These are phyloP conservation scores for Heracleum sosnowskyi DNA, from an alignment of 129 eudicot genomes.

Conservation along the genomic window DNA sequence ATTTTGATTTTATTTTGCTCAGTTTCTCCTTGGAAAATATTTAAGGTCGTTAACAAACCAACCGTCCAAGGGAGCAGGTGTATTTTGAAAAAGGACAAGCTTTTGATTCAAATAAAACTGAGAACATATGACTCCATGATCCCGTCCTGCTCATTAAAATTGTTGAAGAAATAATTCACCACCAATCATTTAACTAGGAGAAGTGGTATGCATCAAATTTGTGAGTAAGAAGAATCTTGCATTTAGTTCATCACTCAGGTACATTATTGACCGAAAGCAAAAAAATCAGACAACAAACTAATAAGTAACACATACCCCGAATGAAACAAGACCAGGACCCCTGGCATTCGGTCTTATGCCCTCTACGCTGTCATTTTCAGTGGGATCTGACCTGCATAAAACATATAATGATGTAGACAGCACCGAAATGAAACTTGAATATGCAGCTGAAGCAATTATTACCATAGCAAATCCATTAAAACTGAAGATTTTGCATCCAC, in stretches of 20 bases:
- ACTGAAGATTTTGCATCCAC: conserved; percentile 88
- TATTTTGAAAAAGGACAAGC: too few species aligned
- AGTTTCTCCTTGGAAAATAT: too few species aligned
- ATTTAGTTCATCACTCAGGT: neutral
- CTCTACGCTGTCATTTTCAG: conserved; percentile 90
- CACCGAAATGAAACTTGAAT: neutral
- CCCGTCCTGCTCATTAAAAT: too few species aligned
- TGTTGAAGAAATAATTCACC: neutral
- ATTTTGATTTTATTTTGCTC: too few species aligned
- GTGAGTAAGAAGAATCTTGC: neutral
- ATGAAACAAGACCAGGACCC: conserved; percentile 91
- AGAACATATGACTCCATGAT: too few species aligned
- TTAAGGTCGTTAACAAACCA: too few species aligned
- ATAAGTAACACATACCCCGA: conserved; percentile 57
- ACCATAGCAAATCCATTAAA: conserved; percentile 93
- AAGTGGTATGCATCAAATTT: neutral
- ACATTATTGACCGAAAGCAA: neutral
- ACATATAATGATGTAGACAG: conserved; percentile 5
- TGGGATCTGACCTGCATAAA: conserved; percentile 88
- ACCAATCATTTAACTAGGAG: neutral
- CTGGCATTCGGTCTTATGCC: conserved; percentile 91
- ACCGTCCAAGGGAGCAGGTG: too few species aligned
- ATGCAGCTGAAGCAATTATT: conserved; percentile 8
- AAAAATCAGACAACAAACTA: neutral
- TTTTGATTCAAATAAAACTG: too few species aligned